These are phyloP conservation scores for Clitocybe nebularis DNA, from an alignment of 1,284 basidiomycete genomes.

Conservation along the genomic window DNA sequence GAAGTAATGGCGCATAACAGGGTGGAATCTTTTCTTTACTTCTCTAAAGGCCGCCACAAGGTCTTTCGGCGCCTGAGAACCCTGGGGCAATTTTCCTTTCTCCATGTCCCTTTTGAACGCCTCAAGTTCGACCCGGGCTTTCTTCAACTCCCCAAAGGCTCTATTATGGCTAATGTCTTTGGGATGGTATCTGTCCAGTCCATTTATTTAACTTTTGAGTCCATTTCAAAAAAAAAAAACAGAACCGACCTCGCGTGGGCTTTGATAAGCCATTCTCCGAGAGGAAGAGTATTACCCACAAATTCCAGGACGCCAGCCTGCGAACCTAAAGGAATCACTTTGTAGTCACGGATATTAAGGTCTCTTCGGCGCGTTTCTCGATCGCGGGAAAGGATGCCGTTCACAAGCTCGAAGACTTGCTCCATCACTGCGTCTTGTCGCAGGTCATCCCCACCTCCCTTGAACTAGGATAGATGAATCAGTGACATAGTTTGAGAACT, in stretches of 20 bases:
- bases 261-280: constrained; percentile 57
- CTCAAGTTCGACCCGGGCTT: constrained; percentile 25
- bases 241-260: constrained; percentile 55
- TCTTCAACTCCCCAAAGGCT: constrained; percentile 21
- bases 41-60: constrained; percentile 49
- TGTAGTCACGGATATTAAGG: constrained; percentile 81
- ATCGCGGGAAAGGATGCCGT: constrained; percentile 73
- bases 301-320: constrained; percentile 91
- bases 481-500: not conserved
- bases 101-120: constrained; percentile 22
- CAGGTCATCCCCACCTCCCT: constrained; percentile 88
- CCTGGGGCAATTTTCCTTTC: too few species aligned
- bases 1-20: constrained; percentile 94
- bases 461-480: constrained; percentile 62
- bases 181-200: constrained; percentile 32
- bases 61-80: too few species aligned
- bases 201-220: not conserved
- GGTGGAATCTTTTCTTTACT: constrained; percentile 60
- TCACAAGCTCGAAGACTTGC: constrained; percentile 92
- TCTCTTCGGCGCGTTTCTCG: constrained; percentile 72
- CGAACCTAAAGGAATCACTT: constrained; percentile 80
- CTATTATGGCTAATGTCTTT: constrained; percentile 23
- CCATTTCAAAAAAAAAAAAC: constrained; percentile 12
- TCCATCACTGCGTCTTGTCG: constrained; percentile 99
- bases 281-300: constrained; percentile 74